Evolutionary conservation across 2,329 filamentous ascomycete genomes (phyloP).

Genomic region (Xylariales sp.): DNA sequence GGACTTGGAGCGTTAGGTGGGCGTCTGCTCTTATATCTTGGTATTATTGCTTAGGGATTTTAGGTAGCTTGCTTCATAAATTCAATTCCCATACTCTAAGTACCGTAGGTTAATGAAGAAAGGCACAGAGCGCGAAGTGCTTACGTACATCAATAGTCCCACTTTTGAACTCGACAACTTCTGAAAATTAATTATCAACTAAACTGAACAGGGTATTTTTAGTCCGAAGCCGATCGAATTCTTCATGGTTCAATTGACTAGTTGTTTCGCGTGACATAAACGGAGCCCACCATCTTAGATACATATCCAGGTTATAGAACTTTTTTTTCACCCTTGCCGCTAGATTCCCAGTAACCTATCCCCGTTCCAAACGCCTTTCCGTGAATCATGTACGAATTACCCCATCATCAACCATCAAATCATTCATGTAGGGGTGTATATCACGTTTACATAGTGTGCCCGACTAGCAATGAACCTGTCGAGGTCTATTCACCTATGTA

Average conservation of each 20-base stretch:
- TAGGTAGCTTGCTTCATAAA: not conserved
- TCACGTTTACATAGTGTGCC: slow-evolving; percentile 15
- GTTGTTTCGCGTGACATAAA: not conserved
- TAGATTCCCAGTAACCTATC: slow-evolving; percentile 24
- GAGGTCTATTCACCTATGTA: slow-evolving; percentile 11
- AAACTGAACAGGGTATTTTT: not conserved
- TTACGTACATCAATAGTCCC: no score
- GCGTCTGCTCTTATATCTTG: not conserved
- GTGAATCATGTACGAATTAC: slow-evolving; percentile 18
- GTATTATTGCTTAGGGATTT: slow-evolving; percentile 9
- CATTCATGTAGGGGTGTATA: slow-evolving; percentile 23
- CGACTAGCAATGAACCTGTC: not conserved
- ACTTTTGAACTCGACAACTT: no score
- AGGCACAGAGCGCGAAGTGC: no score
- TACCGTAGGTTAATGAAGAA: no score
- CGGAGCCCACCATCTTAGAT: slow-evolving; percentile 3
- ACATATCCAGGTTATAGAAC: slow-evolving; percentile 6
- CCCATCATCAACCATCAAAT: slow-evolving; percentile 33
- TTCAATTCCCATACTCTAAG: not conserved
- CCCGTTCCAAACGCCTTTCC: slow-evolving; percentile 32
- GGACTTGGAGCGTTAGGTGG: not conserved
- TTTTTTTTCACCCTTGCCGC: slow-evolving; percentile 25
- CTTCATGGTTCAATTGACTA: not conserved
- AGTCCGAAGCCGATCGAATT: not conserved
- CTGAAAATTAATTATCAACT: not conserved